Evolutionary conservation across 2,329 filamentous ascomycete species (phyloP), one percentile per base, ranked within the genome.

Genomic region (Diplodia corticola): DNA sequence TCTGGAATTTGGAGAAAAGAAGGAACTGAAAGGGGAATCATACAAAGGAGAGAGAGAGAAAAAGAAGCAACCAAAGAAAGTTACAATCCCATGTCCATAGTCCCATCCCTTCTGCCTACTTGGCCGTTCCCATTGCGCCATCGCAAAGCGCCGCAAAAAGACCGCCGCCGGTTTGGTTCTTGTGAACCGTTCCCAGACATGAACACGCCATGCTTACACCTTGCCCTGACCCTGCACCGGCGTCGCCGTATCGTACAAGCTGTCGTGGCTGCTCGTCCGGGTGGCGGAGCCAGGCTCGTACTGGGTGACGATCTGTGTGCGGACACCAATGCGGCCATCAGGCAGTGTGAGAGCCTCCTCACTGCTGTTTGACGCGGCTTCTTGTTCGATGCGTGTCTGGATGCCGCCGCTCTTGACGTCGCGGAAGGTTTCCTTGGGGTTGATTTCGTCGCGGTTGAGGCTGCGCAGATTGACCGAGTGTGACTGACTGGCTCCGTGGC

Each of bases 271-370:
- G 49, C 63, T 64, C 10, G 24, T 35, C 15, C 48, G 49, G 60
- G 40, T 65, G n/a, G 51, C 44, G 7, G 26, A 17, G 17, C 57
- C 54, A 28, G 12, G 12, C 35, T 63, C 59, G 26, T 46, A 59
- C 44, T 64, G 65, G 6, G 65, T 67, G 22, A 46, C 40, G 51
- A 67, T 67, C 49, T 67, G 59, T 9, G 65, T 67, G 30, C 61
- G 59, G 6, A 64, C 65, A 6, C 61, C 59, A 28, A 67, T 67
- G n/a, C 59, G 50, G 33, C 65, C 65, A 24, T 67, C 22, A 7
- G 65, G 65, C 10, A 67, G 50, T 1, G 50, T 64, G 5, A 67
- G 60, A n/a, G 59, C 61, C 53, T 67, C 65, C 51, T 67, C 65
- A 40, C 37, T 50, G 51, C 59, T 64, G 65, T 67, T 67, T 4